Conservation (phyloP, 768 basidiomycete genomes). For the Dioszegia crocea region DNA sequence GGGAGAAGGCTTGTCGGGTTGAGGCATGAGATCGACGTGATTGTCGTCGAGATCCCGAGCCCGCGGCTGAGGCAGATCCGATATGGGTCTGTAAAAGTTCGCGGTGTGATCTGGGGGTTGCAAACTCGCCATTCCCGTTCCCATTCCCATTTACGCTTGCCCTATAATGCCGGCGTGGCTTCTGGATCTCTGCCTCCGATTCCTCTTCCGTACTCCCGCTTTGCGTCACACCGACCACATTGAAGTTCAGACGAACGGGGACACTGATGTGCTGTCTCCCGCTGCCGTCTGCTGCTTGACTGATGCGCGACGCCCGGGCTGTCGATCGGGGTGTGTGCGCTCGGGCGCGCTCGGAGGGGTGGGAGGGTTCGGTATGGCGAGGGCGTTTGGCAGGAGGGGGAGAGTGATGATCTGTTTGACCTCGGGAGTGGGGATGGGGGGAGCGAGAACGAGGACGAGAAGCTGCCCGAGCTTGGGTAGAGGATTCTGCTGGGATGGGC, state of each 20-base stretch:
- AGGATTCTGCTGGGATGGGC: no score
- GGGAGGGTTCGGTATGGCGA: slow-evolving; percentile 1
- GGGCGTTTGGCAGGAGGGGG: background rate
- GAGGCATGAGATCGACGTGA: background rate
- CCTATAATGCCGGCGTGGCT: background rate
- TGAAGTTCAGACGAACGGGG: background rate
- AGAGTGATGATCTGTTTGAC: no score
- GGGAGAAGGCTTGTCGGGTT: background rate
- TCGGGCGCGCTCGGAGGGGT: background rate
- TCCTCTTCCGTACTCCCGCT: slow-evolving; percentile 1
- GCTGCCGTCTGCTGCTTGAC: background rate
- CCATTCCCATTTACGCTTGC: background rate
- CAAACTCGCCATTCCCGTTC: no score
- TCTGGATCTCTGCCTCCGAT: background rate
- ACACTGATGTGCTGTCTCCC: background rate
- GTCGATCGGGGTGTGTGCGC: background rate
- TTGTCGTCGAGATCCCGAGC: background rate
- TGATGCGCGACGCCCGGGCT: background rate
- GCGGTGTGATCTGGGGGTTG: no score
- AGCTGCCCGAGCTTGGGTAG: background rate
- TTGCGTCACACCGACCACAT: slow-evolving; percentile 2
- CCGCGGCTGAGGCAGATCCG: background rate
- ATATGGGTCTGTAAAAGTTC: no score
- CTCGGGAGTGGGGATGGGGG: background rate
- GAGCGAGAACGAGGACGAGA: background rate